A percentile compares a stretch with the other conserved stretches of the same genome.
These are phyloP conservation scores for Megacollybia marginata DNA, from an alignment of 768 basidiomycete genomes.

Conservation along the genomic window DNA sequence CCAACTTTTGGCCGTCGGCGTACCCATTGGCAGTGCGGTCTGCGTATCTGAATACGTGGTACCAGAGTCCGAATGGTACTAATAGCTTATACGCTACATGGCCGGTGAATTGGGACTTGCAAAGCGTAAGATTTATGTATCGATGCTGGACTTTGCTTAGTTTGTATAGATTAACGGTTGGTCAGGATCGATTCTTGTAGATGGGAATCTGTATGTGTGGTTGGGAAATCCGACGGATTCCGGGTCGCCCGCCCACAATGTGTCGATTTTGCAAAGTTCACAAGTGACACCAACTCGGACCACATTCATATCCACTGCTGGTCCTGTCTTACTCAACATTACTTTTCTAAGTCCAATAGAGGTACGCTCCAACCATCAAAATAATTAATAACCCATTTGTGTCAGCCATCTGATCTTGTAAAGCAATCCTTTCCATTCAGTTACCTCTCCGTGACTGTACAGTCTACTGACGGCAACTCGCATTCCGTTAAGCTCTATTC, in stretches of 20 bases:
- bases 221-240: too few species aligned
- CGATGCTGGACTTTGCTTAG: background rate
- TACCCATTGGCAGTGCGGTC: background rate
- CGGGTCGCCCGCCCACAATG: too few species aligned
- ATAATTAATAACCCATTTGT: background rate
- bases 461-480: constrained; percentile 13
- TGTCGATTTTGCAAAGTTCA: background rate
- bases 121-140: background rate
- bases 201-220: background rate
- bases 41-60: background rate
- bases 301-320: background rate
- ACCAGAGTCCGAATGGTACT: background rate
- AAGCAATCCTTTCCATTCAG: constrained; percentile 15
- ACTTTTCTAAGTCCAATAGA: constrained; percentile 11
- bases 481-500: constrained; percentile 23
- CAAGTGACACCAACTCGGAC: constrained; percentile 9
- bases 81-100: background rate
- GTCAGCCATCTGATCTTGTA: constrained; percentile 7
- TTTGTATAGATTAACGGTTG: background rate
- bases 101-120: background rate
- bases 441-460: constrained; percentile 16
- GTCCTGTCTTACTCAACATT: constrained; percentile 1
- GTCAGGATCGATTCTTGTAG: background rate
- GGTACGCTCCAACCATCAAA: background rate
- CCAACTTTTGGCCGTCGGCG: background rate